Evolutionary conservation across 306 rosid genomes (phyloP), one percentile per base, ranked within the genome.

Genomic region (Rosa chinensis): DNA sequence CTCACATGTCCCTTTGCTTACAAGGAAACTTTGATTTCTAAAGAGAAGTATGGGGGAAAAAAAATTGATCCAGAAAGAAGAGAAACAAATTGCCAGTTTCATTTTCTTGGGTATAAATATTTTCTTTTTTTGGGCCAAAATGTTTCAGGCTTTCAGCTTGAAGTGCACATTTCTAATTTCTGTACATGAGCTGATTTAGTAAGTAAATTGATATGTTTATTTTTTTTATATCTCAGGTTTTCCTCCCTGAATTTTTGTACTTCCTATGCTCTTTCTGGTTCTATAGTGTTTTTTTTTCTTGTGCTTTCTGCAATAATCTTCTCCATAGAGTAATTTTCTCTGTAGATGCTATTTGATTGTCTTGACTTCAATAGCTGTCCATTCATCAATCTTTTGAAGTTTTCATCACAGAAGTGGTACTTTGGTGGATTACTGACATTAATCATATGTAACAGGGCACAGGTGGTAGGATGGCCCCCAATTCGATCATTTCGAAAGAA

Each of bases 391-490:
- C n/a, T 6, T 48, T 70, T 8, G 66, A 72, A 39, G 23, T 12
- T 68, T 47, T 45, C 17, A 47, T 23, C 48, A 72, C 49, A 25
- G 45, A 28, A 28, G 48, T 66, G 64, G 43, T 43, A 68, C 69
- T 66, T 39, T 28, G 39, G 32, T 50, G 53, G 72, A 43, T 59
- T 68, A 42, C 70, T 77, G 81, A 80, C 58, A 43, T 25, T 72
- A 1, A 72, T 39, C 58, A 61, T 67, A 49, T 87, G 89, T 40
- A 79, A 81, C 94, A 95, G 99, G 88, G 86, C 97, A 78, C 99
- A 92, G 79, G 97, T 91, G 80, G 99, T 95, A 77, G 99, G 99
- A 82, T 95, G 98, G 99, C 99, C 99, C 74, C 99, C 99, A 76
- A 92, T 95, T 79, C 88, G 99, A 84, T 92, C 99, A 8, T 95